Evolutionary conservation across 2,329 filamentous ascomycete species (phyloP).

Genomic region (Aspergillus sp.): DNA sequence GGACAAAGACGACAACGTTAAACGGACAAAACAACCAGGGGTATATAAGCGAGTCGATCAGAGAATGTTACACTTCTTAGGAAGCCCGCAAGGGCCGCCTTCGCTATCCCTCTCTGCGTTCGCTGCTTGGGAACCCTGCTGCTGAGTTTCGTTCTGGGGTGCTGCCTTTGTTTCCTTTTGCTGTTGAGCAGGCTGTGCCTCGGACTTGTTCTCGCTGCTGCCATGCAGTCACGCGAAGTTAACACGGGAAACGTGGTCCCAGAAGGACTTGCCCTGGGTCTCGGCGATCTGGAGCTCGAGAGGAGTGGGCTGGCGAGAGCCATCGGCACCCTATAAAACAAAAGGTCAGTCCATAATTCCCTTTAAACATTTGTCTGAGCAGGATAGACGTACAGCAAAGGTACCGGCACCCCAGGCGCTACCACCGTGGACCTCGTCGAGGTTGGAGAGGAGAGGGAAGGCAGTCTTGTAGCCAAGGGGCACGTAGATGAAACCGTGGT

Average conservation of each 20-base stretch:
- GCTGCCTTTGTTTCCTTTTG: conserved; percentile 21
- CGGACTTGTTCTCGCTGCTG: conserved; percentile 37
- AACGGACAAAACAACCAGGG: conserved; percentile 7
- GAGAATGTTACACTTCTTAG: conserved; percentile 69
- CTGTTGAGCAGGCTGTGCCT: conserved; percentile 25
- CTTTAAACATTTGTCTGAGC: not conserved
- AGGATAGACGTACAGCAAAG: conserved; percentile 61
- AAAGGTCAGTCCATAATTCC: conserved; percentile 10
- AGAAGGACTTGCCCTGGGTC: conserved; percentile 84
- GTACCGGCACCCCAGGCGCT: conserved; percentile 92
- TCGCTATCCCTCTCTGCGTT: conserved; percentile 47
- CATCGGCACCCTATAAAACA: conserved; percentile 59
- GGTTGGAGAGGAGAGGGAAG: conserved; percentile 68
- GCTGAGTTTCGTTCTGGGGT: conserved; percentile 25
- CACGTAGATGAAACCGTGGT: conserved; percentile 97
- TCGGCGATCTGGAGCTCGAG: conserved; percentile 78
- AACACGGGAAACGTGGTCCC: conserved; percentile 70
- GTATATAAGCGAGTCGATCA: conserved; percentile 38
- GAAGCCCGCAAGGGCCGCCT: conserved; percentile 73
- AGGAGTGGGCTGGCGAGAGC: conserved; percentile 74
- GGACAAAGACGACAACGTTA: conserved; percentile 13
- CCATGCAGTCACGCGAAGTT: conserved; percentile 77
- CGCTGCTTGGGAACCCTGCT: conserved; percentile 35
- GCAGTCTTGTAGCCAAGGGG: conserved; percentile 86
- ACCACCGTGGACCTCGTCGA: conserved; percentile 81